Conservation (phyloP, 169 alveolate species). For the Eimeria praecox region DNA sequence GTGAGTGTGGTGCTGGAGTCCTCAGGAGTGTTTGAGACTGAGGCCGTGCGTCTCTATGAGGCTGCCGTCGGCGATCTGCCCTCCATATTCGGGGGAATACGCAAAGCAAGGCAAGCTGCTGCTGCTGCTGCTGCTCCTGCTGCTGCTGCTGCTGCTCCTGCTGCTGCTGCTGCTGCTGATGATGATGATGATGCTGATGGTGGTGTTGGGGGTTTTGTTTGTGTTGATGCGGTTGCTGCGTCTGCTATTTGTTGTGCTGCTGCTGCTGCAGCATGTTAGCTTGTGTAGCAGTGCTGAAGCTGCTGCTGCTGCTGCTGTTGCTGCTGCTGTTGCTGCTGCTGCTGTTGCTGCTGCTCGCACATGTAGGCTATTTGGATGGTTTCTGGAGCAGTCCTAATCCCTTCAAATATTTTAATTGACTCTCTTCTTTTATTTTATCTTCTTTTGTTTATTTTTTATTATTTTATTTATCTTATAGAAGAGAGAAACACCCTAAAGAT, state of each 20-base stretch:
- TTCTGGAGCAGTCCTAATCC: too few species aligned
- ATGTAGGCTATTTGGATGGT: too few species aligned
- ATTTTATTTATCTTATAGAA: too few species aligned
- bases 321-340: background rate
- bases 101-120: background rate
- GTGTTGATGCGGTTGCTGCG: background rate
- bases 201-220: background rate
- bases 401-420: too few species aligned
- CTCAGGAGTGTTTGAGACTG: background rate
- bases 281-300: background rate
- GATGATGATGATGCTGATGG: background rate
- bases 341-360: too few species aligned
- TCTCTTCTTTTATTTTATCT: background rate
- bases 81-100: conserved; percentile 9
- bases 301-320: background rate
- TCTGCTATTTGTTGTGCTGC: background rate
- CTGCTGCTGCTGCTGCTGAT: conserved; percentile 1
- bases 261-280: background rate
- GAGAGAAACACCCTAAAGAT: conserved; percentile 71
- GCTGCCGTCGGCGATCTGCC: conserved; percentile 18
- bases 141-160: conserved; percentile 12
- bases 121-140: background rate
- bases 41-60: conserved; percentile 8
- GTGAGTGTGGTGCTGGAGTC: background rate
- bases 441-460: background rate